Conservation (phyloP, 768 basidiomycete genomes). For the Boletus rufocinnamomeus region DNA sequence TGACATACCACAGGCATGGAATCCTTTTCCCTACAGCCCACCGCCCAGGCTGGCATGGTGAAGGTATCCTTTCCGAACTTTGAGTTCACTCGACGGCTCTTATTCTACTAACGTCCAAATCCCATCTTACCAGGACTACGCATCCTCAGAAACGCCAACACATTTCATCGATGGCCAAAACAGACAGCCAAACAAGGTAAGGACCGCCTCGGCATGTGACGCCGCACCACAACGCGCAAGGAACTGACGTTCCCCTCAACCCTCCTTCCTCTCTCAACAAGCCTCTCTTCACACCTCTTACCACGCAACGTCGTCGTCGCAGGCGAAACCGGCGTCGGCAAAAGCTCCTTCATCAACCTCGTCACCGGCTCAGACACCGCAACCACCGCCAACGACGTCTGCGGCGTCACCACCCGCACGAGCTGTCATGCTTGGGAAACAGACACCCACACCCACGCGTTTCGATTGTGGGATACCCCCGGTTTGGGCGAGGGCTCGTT, state of each 20-base stretch:
- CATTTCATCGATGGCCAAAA: conserved; percentile 10
- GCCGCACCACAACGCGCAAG: background rate
- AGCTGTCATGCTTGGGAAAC: conserved; percentile 22
- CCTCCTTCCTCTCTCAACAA: background rate
- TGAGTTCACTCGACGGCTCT: background rate
- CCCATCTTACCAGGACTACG: background rate
- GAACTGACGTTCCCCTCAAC: background rate
- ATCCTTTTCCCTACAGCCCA: background rate
- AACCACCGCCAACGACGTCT: conserved; percentile 22
- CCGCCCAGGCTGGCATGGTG: background rate
- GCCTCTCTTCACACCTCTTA: conserved; percentile 4
- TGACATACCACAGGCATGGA: background rate
- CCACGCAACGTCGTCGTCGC: conserved; percentile 26
- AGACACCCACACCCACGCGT: conserved; percentile 17
- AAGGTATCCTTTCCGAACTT: background rate
- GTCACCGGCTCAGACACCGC: conserved; percentile 19
- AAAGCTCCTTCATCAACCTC: conserved; percentile 31
- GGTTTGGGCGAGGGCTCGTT: conserved; percentile 27
- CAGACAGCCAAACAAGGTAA: conserved; percentile 11
- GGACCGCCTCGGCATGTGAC: background rate
- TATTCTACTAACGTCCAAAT: background rate
- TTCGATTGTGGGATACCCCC: conserved; percentile 29
- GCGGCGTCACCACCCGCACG: conserved; percentile 24
- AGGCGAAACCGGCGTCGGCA: conserved; percentile 30
- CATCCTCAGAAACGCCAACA: background rate